Evolutionary conservation across 768 basidiomycete species (phyloP), one percentile per base, ranked within the genome.

Genomic region (Tulasnella sp.): DNA sequence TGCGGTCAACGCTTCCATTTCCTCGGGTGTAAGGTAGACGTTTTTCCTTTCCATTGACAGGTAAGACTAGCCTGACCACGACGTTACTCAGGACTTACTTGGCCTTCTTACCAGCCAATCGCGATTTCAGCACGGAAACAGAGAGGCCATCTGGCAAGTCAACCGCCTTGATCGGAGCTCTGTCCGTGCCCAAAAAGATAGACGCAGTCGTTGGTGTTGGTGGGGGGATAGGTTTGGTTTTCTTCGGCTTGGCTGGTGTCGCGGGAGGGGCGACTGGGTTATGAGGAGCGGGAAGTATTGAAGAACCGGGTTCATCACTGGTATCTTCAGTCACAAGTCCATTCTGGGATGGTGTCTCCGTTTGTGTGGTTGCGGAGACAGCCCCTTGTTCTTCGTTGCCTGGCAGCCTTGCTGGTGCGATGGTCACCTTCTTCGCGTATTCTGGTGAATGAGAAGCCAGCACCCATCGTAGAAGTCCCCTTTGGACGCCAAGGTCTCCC

Each of bases 401-500:
- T 31, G 54, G 54, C 11, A 57, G 45, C 23, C 54, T 31, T 41
- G n/a, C 19, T 21, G 54, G 42, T 4, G 45, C 45, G 27, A 57
- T 57, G 21, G 23, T 57, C 8, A 57, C 15, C 12, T 57, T 45
- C n/a, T 49, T 29, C 31, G 57, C 46, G n/a, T 49, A 45, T 23
- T 58, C 46, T 4, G 57, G 34, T n/a, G 46, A 58, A 43, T 70
- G 65, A 17, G 67, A 66, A 1, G 67, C 61, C 9, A 70, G 49
- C 6, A 65, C 61, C 68, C 68, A 71, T 21, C 61, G 60, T n/a
- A 70, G 57, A 9, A 71, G 56, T 2, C 70, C 70, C 49, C 59
- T 61, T 51, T 93, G 88, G 0, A 93, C 83, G 12, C 89, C 89
- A 14, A 93, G 75, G 63, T 93, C 90, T 6, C 88, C 76, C 29